Conservation (phyloP, 805 yeast species). For the Helenozyma baotianmanensis region DNA sequence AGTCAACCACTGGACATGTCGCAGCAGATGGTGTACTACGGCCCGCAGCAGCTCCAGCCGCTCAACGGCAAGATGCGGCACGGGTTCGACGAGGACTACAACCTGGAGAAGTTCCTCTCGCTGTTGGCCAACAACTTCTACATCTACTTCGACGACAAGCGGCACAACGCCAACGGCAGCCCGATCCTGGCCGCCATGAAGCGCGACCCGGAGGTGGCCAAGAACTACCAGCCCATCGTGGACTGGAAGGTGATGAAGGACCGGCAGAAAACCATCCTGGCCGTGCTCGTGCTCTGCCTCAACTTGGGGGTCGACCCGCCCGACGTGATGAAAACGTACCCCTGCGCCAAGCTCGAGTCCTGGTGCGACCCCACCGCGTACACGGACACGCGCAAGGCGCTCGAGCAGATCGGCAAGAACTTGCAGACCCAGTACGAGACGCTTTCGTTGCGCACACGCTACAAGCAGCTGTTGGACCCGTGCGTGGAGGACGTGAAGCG, state of each 20-base stretch:
- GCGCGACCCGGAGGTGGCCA: constrained; percentile 30
- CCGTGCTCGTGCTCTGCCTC: constrained; percentile 85
- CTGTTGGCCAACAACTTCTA: constrained; percentile 64
- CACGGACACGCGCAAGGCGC: constrained; percentile 83
- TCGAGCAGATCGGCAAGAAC: constrained; percentile 85
- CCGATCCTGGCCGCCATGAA: constrained; percentile 60
- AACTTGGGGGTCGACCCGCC: constrained; percentile 98
- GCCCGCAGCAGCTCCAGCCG: constrained; percentile 40
- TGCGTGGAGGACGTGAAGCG: constrained; percentile 93
- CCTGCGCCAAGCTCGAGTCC: constrained; percentile 87
- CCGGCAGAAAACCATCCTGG: constrained; percentile 87
- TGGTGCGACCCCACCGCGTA: constrained; percentile 86
- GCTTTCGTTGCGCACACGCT: constrained; percentile 77
- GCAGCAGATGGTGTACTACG: constrained; percentile 19
- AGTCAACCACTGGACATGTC: too few species aligned
- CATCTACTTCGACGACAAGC: constrained; percentile 84
- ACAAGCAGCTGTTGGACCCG: constrained; percentile 89
- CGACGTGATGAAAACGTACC: constrained; percentile 86
- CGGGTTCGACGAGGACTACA: constrained; percentile 61
- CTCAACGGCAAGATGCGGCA: constrained; percentile 57
- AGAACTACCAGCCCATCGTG: constrained; percentile 62
- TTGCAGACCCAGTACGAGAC: constrained; percentile 88
- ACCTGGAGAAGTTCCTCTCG: constrained; percentile 51
- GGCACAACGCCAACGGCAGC: constrained; percentile 86
- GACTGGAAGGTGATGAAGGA: constrained; percentile 94